phyloP scores from a whole-genome alignment of 2,329 filamentous ascomycete species.

The Sporothrix humicola region DNA sequence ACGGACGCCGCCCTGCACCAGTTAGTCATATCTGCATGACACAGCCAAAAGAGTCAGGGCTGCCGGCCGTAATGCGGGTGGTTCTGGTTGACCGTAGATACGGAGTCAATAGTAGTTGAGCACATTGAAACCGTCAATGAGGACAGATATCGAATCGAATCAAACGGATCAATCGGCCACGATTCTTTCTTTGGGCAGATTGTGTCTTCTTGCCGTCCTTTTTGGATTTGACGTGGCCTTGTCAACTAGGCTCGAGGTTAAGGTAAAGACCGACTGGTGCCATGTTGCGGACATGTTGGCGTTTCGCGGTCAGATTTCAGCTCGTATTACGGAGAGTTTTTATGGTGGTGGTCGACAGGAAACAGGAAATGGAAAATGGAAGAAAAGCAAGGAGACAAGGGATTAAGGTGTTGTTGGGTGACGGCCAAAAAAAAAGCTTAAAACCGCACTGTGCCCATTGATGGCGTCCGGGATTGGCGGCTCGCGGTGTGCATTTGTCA shows the following conservation, averaged over 20 bases:
- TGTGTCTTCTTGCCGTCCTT: too few species aligned
- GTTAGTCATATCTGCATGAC: constrained; percentile 21
- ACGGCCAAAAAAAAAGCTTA: constrained; percentile 4
- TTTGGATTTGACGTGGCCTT: not conserved
- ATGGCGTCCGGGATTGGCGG: constrained; percentile 3
- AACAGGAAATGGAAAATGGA: not conserved
- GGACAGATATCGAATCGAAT: not conserved
- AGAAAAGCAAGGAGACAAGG: not conserved
- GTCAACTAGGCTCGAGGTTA: constrained; percentile 4
- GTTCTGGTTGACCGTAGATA: too few species aligned
- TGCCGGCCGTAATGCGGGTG: constrained; percentile 12
- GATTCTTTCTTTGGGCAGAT: too few species aligned
- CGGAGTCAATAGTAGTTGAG: not conserved
- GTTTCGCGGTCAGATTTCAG: not conserved
- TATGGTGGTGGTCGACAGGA: not conserved
- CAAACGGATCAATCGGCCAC: not conserved
- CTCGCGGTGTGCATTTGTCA: constrained; percentile 23
- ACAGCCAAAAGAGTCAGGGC: constrained; percentile 11
- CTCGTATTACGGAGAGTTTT: constrained; percentile 18
- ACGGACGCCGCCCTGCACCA: constrained; percentile 1
- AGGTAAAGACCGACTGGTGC: not conserved
- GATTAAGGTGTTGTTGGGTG: not conserved
- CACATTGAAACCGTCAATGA: not conserved
- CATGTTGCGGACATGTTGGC: not conserved
- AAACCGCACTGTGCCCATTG: constrained; percentile 20